Evolutionary conservation across 495 filamentous ascomycete species (phyloP).

Genomic region (Neurospora cerealis): DNA sequence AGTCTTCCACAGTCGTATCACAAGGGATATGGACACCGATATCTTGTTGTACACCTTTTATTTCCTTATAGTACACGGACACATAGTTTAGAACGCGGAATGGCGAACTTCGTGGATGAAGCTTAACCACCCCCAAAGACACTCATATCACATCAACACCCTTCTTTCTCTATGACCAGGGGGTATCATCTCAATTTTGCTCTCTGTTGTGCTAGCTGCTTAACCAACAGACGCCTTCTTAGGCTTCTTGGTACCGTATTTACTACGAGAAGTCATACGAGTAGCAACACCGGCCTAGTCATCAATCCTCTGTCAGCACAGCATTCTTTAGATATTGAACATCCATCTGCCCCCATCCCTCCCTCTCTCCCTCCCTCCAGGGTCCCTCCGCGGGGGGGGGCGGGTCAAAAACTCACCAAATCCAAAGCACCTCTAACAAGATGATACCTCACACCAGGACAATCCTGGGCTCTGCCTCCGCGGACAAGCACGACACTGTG

Average conservation of each 20-base stretch:
- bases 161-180: not conserved
- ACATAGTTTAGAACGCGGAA: not conserved
- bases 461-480: conserved; percentile 89
- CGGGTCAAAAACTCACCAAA: conserved; percentile 51
- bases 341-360: no score
- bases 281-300: conserved; percentile 73
- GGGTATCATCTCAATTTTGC: not conserved
- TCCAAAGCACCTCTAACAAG: conserved; percentile 87
- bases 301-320: conserved; percentile 9
- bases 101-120: not conserved
- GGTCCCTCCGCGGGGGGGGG: no score
- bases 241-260: conserved; percentile 98
- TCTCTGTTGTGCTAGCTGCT: not conserved
- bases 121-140: not conserved
- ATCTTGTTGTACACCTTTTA: not conserved
- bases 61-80: not conserved
- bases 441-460: conserved; percentile 94
- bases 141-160: not conserved
- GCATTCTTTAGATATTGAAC: no score
- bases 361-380: no score
- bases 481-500: conserved; percentile 92
- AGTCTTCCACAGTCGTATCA: not conserved
- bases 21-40: not conserved
- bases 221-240: conserved; percentile 54
- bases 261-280: conserved; percentile 73